Conservation (phyloP, 1,284 basidiomycete genomes). For the Cutaneotrichosporon sp. region DNA sequence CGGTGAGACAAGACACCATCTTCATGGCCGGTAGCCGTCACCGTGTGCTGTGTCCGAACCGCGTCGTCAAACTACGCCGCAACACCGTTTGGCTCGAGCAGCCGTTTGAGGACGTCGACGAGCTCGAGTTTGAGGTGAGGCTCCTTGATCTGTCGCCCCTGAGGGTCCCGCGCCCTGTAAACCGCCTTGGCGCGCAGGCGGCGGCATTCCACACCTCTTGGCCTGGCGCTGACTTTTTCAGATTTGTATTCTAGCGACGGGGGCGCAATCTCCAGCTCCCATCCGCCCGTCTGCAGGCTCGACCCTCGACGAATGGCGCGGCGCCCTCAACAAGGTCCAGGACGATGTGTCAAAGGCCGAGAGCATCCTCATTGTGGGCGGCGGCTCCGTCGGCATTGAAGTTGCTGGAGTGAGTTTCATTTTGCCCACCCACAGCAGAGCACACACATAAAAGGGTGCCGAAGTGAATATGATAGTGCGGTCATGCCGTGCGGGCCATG, state of each 20-base stretch:
- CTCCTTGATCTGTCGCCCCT: not conserved
- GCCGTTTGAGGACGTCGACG: constrained; percentile 40
- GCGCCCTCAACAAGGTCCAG: constrained; percentile 22
- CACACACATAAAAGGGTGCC: too few relatives aligned
- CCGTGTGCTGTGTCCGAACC: constrained; percentile 35
- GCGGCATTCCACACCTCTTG: too few relatives aligned
- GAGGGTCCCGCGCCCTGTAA: too few relatives aligned
- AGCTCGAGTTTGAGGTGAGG: constrained; percentile 45
- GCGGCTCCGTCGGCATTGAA: constrained; percentile 51
- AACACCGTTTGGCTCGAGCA: constrained; percentile 40
- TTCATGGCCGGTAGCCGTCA: constrained; percentile 35
- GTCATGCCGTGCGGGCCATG: too few relatives aligned
- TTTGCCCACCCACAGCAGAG: too few relatives aligned
- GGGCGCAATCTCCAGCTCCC: constrained; percentile 38
- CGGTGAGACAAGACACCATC: constrained; percentile 35
- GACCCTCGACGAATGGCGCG: constrained; percentile 22
- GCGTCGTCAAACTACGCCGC: constrained; percentile 41
- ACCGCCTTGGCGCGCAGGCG: too few relatives aligned
- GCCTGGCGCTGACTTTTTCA: constrained; percentile 6
- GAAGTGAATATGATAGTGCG: too few relatives aligned
- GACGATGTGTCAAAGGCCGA: constrained; percentile 18
- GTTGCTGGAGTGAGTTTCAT: constrained; percentile 44
- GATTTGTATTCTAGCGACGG: constrained; percentile 43
- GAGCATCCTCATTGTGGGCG: constrained; percentile 47
- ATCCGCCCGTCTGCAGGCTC: constrained; percentile 36